Percentiles rank a stretch among this genome's conserved stretches.
Evolutionary conservation across 305 asterid species (phyloP).

Genomic region (Fraxinus platypoda): DNA sequence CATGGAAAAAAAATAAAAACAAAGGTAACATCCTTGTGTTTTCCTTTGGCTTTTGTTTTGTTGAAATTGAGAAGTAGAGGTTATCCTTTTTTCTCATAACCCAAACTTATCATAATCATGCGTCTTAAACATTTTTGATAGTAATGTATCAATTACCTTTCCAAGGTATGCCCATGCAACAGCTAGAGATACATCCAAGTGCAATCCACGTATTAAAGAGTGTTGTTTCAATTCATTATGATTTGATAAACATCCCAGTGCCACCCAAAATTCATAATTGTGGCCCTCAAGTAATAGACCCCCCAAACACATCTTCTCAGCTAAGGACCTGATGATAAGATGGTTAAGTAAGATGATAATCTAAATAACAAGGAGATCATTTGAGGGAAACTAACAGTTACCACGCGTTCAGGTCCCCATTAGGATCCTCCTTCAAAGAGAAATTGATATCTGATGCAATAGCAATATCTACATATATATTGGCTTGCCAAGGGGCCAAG

Average conservation of each 20-base stretch:
- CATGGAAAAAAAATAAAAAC: not conserved
- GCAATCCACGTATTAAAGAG: constrained; percentile 85
- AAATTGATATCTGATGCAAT: constrained; percentile 63
- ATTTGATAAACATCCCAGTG: constrained; percentile 81
- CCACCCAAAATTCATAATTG: constrained; percentile 89
- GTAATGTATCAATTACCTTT: constrained; percentile 53
- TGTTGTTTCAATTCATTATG: constrained; percentile 72
- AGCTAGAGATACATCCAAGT: constrained; percentile 84
- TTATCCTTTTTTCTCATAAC: constrained; percentile 5
- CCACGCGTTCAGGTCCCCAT: constrained; percentile 48
- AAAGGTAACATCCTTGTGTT: not conserved
- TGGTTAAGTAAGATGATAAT: constrained; percentile 30
- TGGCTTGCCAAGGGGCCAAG: constrained; percentile 92
- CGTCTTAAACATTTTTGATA: constrained; percentile 1
- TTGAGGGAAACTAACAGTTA: constrained; percentile 30
- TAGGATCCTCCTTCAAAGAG: constrained; percentile 51
- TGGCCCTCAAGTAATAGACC: constrained; percentile 79
- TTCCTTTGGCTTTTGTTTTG: not conserved
- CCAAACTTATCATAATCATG: constrained; percentile 20
- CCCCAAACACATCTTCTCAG: constrained; percentile 96
- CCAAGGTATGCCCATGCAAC: constrained; percentile 97
- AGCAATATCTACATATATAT: constrained; percentile 74
- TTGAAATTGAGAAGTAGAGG: not conserved
- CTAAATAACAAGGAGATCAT: constrained; percentile 18
- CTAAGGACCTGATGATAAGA: constrained; percentile 60